A percentile compares a stretch with the other conserved stretches of the same genome.
Conservation (phyloP, 495 filamentous ascomycete species). For the Aspergillus avenaceus region DNA sequence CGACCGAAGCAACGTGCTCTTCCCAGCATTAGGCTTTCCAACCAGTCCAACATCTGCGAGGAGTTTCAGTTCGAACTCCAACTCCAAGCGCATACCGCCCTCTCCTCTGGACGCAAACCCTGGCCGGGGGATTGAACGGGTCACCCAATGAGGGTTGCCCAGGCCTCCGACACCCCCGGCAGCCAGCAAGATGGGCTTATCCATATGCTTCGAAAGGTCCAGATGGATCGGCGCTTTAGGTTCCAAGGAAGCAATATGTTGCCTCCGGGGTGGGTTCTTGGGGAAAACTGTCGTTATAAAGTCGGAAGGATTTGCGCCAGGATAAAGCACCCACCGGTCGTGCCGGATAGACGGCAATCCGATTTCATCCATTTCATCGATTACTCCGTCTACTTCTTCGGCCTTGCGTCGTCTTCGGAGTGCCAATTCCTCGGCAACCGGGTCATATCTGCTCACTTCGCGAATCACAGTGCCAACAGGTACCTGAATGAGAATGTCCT, state of each 20-base stretch:
- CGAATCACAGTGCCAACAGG: slow-evolving; percentile 89
- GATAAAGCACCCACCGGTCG: slow-evolving; percentile 83
- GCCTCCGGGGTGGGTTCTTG: slow-evolving; percentile 52
- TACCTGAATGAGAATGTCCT: slow-evolving; percentile 83
- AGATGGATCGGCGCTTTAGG: slow-evolving; percentile 69
- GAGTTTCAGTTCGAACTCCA: slow-evolving; percentile 91
- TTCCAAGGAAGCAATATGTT: slow-evolving; percentile 55
- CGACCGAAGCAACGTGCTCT: slow-evolving; percentile 85
- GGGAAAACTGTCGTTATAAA: slow-evolving; percentile 59
- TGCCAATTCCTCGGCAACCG: slow-evolving; percentile 59
- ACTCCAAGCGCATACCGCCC: slow-evolving; percentile 64
- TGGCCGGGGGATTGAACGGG: slow-evolving; percentile 62
- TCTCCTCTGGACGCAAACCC: slow-evolving; percentile 88
- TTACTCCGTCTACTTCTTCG: slow-evolving; percentile 8
- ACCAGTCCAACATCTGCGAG: slow-evolving; percentile 93
- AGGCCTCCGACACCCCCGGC: slow-evolving; percentile 85
- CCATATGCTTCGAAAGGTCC: slow-evolving; percentile 77
- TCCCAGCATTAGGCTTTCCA: slow-evolving; percentile 92
- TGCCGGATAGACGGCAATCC: slow-evolving; percentile 37
- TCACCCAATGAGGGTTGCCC: slow-evolving; percentile 89
- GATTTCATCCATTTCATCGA: slow-evolving; percentile 24
- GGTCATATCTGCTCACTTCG: slow-evolving; percentile 75
- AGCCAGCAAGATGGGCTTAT: slow-evolving; percentile 80
- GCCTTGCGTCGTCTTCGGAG: slow-evolving; percentile 21
- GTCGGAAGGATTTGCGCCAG: slow-evolving; percentile 64